Percentiles rank a stretch among this genome's conserved stretches.
phyloP scores from a whole-genome alignment of 1,284 basidiomycete species.

The Albatrellus sp. region DNA sequence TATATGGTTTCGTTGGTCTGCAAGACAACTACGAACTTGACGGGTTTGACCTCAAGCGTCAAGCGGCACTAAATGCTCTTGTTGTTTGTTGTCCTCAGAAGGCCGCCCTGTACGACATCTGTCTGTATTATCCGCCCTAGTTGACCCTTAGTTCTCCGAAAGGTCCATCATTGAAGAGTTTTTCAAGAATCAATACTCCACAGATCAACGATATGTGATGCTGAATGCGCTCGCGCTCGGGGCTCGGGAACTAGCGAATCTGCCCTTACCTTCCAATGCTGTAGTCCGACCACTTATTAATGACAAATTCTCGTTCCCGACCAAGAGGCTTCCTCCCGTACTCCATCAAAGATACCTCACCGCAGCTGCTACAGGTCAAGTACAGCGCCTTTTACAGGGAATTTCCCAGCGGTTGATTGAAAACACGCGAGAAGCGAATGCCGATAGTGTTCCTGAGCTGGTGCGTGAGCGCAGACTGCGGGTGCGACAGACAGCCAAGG shows the following conservation, averaged over 20 bases:
- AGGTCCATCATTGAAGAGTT: conserved; percentile 86
- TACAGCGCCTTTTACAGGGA: conserved; percentile 44
- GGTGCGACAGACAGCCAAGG: conserved; percentile 35
- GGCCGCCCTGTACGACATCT: conserved; percentile 63
- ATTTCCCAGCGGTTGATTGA: conserved; percentile 50
- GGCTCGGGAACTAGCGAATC: conserved; percentile 72
- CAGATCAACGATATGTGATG: conserved; percentile 73
- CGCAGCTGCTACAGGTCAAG: conserved; percentile 17
- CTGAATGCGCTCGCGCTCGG: conserved; percentile 79
- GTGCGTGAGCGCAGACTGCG: conserved; percentile 68
- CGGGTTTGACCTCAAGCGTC: conserved; percentile 68
- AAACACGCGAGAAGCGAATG: conserved; percentile 34
- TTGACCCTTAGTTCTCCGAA: conserved; percentile 2
- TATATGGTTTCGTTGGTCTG: conserved; percentile 60
- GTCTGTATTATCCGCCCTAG: background rate
- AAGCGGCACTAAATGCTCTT: conserved; percentile 68
- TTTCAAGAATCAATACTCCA: conserved; percentile 86
- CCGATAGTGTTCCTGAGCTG: conserved; percentile 43
- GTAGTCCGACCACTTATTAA: conserved; percentile 19
- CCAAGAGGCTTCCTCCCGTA: conserved; percentile 60
- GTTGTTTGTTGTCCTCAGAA: conserved; percentile 68
- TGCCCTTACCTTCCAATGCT: conserved; percentile 36
- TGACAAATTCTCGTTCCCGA: conserved; percentile 51
- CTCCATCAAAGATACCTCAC: conserved; percentile 59
- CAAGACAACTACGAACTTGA: conserved; percentile 79